A percentile compares a stretch with the other conserved stretches of the same genome.
Conservation (phyloP, 805 yeast species). For the Myxozyma vanderwaltii region DNA sequence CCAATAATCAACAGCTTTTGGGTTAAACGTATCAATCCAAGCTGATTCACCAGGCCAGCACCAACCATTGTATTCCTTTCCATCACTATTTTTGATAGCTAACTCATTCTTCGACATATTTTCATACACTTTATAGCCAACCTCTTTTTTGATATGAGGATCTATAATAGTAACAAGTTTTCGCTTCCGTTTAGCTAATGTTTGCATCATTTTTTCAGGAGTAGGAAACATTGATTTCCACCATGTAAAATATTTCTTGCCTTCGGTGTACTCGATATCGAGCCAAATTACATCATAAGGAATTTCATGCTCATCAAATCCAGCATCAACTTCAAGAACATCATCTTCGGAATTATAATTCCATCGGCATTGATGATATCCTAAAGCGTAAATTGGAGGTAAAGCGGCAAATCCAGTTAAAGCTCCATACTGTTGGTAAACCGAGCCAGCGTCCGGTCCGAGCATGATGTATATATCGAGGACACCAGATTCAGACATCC, state of each 20-base stretch:
- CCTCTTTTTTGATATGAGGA: conserved; percentile 74
- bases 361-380: conserved; percentile 98
- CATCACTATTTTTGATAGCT: conserved; percentile 52
- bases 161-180: conserved; percentile 84
- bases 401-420: conserved; percentile 73
- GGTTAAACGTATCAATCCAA: conserved; percentile 87
- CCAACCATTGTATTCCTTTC: conserved; percentile 69
- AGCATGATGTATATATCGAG: conserved; percentile 72
- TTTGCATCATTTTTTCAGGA: conserved; percentile 66
- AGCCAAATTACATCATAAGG: conserved; percentile 95
- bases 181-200: conserved; percentile 71
- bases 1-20: conserved; percentile 65
- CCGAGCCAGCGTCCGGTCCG: conserved; percentile 57
- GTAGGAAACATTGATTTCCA: conserved; percentile 69
- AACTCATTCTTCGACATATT: conserved; percentile 47
- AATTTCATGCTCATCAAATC: conserved; percentile 71
- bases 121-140: conserved; percentile 65
- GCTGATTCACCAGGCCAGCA: conserved; percentile 98
- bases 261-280: conserved; percentile 88
- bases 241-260: conserved; percentile 93
- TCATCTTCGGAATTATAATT: conserved; percentile 88
- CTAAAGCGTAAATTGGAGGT: conserved; percentile 78
- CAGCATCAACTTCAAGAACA: conserved; percentile 66
- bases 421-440: conserved; percentile 62
- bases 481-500: conserved; percentile 92